A percentile compares a stretch with the other conserved stretches of the same genome.
Evolutionary conservation across 2,329 filamentous ascomycete genomes (phyloP).

Genomic region (Cyanodermella asteris): DNA sequence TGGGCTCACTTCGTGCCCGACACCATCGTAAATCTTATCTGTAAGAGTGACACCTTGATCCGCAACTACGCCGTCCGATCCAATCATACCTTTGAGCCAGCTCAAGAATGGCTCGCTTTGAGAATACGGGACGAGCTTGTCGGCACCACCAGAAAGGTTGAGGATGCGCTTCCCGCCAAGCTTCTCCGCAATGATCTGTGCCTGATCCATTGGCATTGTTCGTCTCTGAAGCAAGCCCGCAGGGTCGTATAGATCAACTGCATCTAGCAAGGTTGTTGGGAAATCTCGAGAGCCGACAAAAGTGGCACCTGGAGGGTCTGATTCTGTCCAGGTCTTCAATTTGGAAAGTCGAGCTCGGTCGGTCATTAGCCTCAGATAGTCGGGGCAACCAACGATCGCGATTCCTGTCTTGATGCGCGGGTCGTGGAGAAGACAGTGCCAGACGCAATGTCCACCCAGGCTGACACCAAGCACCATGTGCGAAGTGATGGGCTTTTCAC

Average conservation of each 20-base stretch:
- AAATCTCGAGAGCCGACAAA: conserved; percentile 67
- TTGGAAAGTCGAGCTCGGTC: conserved; percentile 57
- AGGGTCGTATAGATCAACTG: conserved; percentile 48
- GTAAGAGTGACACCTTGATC: conserved; percentile 30
- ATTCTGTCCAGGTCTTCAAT: conserved; percentile 34
- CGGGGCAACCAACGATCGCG: conserved; percentile 70
- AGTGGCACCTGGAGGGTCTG: conserved; percentile 30
- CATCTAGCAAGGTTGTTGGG: conserved; percentile 41
- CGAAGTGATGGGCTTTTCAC: conserved; percentile 26
- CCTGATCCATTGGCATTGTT: conserved; percentile 20
- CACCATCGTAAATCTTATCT: conserved; percentile 33
- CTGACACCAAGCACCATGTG: conserved; percentile 67
- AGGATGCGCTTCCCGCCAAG: conserved; percentile 32
- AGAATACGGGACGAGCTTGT: conserved; percentile 39
- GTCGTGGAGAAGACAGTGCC: conserved; percentile 64
- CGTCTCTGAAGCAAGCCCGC: conserved; percentile 38
- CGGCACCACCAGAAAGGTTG: conserved; percentile 29
- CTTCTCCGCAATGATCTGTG: conserved; percentile 18
- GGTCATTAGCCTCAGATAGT: conserved; percentile 60
- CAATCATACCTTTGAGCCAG: conserved; percentile 33
- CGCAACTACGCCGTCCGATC: conserved; percentile 13
- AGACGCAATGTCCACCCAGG: conserved; percentile 69
- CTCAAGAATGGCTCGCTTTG: conserved; percentile 33
- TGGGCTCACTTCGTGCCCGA: conserved; percentile 35
- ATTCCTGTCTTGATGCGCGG: conserved; percentile 58